A percentile compares a stretch with the other conserved stretches of the same genome.
Conservation (phyloP, 73 alveolate genomes). For the Symbiodinium pilosum region DNA sequence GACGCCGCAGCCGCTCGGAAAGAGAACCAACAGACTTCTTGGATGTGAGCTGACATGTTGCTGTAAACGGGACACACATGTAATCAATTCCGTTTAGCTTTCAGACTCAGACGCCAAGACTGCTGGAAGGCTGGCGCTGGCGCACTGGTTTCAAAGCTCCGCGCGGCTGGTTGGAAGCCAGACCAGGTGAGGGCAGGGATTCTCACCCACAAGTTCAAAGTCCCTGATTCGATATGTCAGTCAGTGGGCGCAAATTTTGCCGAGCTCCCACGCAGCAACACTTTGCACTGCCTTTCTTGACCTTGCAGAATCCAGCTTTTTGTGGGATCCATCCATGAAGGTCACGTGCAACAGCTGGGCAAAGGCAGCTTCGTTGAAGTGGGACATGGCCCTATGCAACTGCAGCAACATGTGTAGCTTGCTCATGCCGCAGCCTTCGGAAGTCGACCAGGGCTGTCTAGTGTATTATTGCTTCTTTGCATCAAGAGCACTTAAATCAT, state of each 20-base stretch:
- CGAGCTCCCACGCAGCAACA: neutral
- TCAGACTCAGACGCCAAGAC: neutral
- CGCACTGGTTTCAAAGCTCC: neutral
- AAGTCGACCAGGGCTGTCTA: neutral
- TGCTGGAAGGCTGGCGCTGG: conserved; percentile 7
- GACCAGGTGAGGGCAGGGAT: too few species aligned
- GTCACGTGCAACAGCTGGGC: conserved; percentile 14
- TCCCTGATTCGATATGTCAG: neutral
- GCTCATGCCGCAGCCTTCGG: neutral
- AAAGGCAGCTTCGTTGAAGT: neutral
- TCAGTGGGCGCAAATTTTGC: neutral
- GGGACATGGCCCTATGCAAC: neutral
- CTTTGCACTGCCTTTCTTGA: neutral
- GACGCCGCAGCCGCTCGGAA: neutral
- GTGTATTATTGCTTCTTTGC: neutral
- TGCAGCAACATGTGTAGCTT: neutral
- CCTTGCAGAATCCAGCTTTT: too few species aligned
- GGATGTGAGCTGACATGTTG: neutral
- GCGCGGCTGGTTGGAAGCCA: neutral
- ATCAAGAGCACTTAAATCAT: neutral
- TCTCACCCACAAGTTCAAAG: too few species aligned
- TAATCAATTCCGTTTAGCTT: neutral
- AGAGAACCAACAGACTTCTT: too few species aligned
- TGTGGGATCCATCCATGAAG: too few species aligned
- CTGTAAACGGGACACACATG: neutral